Base-by-base conservation (phyloP, 2,329 filamentous ascomycete genomes). In the Colletotrichum tabaci region DNA sequence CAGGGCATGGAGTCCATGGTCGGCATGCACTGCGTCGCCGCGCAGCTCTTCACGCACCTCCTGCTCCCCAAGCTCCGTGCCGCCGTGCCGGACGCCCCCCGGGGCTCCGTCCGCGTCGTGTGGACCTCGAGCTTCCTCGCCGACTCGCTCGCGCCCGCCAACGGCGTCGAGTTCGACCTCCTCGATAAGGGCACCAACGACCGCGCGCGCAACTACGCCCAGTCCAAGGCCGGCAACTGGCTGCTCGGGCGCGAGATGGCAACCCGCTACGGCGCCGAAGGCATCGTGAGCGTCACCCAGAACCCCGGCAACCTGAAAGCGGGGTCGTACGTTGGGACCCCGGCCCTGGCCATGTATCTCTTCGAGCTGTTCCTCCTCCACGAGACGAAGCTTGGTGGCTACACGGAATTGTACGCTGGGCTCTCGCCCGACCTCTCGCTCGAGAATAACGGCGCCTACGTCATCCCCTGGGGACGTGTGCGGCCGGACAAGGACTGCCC, bases 371-470 rank as follows among this genome's bases (percentile, higher is more conserved):
- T 72, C 9, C 44, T 80, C 4, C 69, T 80, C 3, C 76, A 83
- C 60, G 76, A 78, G 16, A 74, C 81, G 2, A 74, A 70, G 4
- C 74, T 77, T 40, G 84, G 82, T 7, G 84, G 82, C 2, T 84
- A 83, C 66, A 84, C 83, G 0, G 82, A 83, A 74, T 67, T 85
- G 2, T 85, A 76, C 61, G 80, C 82, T 44, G 83, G 81, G 0
- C 74, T 84, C 60, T 82, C 81, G 0, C 77, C 79, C 0, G 81
- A 84, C 2, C 75, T 84, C 2, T 79, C 76, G 3, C 26, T 73
- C 3, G 77, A 79, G 60, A 75, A 80, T 1, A 77, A 77, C 52
- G 79, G 78, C 8, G 58, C 72, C 5, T 80, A 78, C 18, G 71
- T 79, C 50, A 74, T 79, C 10, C 80, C 78, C 5, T 80, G 77